Evolutionary conservation across 2,329 filamentous ascomycete species (phyloP), one percentile per base, ranked within the genome.

Genomic region (Harringtonia lauricola): DNA sequence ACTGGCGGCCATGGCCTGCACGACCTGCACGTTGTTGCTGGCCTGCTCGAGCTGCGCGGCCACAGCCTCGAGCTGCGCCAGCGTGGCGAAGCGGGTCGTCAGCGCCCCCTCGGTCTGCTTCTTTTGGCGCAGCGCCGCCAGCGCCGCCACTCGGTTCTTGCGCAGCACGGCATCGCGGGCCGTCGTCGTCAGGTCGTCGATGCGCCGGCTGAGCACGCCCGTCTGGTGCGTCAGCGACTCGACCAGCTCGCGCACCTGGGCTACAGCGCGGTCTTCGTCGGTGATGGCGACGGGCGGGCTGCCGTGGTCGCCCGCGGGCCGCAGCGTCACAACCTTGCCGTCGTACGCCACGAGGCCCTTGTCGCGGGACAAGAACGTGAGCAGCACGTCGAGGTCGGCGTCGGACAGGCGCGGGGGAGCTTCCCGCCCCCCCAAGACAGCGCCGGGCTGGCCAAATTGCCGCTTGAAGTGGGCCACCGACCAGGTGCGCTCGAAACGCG

Each of bases 11-110:
- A 98, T 89, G 7, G 88, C 81, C 47, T 76, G 74, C 9, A 96
- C 79, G 14, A 95, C 74, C 53, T 87, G 83, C 9, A 94, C 79
- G 50, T 95, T 86, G 60, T 89, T 85, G 0, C 79, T 74, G 0
- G 92, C 92, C 60, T 90, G 81, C 58, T 95, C 82, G 42, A 98
- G 85, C 56, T 82, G 84, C n/a, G 72, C 63, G 43, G 87, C 84
- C 0, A 94, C 81, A 49, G 86, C 79, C 62, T 96, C 88, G 2
- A 98, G 72, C 61, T 95, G 88, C 35, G 71, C 67, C 2, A 95
- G 72, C 0, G 85, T 85, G 9, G 80, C 79, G 26, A 81, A 77
- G 13, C 89, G 79, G 50, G 79, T 77, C 26, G 76, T 67, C 0
- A 96, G 71, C 12, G 80, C 83, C 3, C 74, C 67, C 60, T 95